phyloP scores from a whole-genome alignment of 345 rosid genomes.

The Pistacia integerrima region DNA sequence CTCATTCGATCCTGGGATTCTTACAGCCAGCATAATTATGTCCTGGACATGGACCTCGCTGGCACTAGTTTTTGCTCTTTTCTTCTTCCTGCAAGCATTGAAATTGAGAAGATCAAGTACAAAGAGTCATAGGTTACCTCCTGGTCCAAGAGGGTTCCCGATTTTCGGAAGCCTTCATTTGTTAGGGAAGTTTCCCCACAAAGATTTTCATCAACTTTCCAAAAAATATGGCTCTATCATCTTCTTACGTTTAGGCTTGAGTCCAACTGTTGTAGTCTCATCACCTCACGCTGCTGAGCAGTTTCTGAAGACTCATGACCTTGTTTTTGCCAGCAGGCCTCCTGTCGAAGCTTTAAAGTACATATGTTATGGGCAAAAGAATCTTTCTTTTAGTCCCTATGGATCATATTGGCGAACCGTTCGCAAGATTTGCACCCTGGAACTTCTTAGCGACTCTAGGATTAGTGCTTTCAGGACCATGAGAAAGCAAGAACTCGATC shows the following conservation, averaged over 20 bases:
- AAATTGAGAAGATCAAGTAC: neutral
- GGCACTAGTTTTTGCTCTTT: neutral
- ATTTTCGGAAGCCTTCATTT: constrained; percentile 37
- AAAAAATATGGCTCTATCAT: constrained; percentile 39
- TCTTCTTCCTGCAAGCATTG: constrained; percentile 7
- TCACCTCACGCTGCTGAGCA: constrained; percentile 15
- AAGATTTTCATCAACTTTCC: constrained; percentile 28
- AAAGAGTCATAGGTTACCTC: constrained; percentile 27
- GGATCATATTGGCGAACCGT: constrained; percentile 40
- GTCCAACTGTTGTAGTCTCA: constrained; percentile 28
- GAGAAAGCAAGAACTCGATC: constrained; percentile 34
- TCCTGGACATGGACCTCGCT: neutral
- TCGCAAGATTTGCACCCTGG: constrained; percentile 37
- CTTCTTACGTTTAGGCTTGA: constrained; percentile 30
- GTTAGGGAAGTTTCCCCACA: constrained; percentile 39
- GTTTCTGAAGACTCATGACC: constrained; percentile 41
- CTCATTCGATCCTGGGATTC: too few relatives aligned
- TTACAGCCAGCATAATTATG: neutral
- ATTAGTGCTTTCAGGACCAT: constrained; percentile 25
- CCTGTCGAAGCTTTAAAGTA: constrained; percentile 16
- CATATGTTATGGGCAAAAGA: constrained; percentile 21
- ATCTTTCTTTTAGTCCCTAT: constrained; percentile 10
- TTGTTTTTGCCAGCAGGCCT: constrained; percentile 35
- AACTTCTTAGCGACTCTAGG: constrained; percentile 31
- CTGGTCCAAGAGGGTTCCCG: constrained; percentile 40